Evolutionary conservation across 2,329 filamentous ascomycete species (phyloP).

Genomic region (Penicillium rolfsii): DNA sequence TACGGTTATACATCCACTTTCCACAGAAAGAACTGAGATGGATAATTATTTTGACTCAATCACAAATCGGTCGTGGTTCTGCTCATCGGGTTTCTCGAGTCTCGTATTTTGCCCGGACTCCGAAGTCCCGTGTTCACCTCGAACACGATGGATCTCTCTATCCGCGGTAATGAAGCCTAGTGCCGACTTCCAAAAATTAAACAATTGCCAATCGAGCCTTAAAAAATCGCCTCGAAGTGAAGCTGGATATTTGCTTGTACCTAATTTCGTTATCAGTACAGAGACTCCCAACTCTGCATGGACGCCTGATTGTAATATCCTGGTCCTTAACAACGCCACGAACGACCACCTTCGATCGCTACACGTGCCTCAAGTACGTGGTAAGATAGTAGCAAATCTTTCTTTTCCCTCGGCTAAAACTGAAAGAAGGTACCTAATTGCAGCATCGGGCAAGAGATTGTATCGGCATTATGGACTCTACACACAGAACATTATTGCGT

Average conservation of each 20-base stretch:
- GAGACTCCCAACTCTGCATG: background rate
- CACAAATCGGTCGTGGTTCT: background rate
- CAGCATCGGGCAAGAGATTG: background rate
- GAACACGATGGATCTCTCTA: background rate
- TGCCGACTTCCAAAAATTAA: background rate
- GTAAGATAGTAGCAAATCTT: too few species aligned
- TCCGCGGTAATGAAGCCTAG: background rate
- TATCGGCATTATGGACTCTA: background rate
- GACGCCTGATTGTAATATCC: background rate
- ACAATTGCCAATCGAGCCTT: background rate
- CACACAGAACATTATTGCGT: too few species aligned
- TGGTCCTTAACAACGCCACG: background rate
- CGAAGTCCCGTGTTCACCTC: background rate
- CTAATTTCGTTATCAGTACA: background rate
- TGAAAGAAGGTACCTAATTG: background rate
- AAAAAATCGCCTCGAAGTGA: background rate
- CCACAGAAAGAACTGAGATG: background rate
- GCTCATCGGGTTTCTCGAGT: background rate
- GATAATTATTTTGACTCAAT: background rate
- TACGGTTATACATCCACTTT: background rate
- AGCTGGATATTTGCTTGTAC: background rate
- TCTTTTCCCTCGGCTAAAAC: background rate
- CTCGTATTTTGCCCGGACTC: background rate
- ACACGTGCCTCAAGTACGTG: background rate
- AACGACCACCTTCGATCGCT: background rate